phyloP scores from a whole-genome alignment of 2,329 filamentous ascomycete genomes.

The Fusarium humuli region DNA sequence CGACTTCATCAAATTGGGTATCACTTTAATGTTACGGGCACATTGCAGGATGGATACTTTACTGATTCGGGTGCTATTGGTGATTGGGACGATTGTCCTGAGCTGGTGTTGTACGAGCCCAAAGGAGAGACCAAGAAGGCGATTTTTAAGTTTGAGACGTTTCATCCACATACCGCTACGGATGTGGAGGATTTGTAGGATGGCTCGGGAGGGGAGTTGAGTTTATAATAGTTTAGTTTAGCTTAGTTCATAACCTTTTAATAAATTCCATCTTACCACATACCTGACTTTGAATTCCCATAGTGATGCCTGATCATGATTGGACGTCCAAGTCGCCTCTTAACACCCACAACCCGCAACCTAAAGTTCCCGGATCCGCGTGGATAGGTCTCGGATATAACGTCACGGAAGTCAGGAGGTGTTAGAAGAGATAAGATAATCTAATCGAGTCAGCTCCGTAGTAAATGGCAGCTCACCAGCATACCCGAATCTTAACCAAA shows the following conservation, averaged over 20 bases:
- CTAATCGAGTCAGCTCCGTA: background rate
- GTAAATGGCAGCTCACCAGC: background rate
- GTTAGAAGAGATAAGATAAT: background rate
- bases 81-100: background rate
- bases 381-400: background rate
- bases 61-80: constrained; percentile 5
- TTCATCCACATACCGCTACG: constrained; percentile 23
- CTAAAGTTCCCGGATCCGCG: background rate
- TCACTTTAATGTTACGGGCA: constrained; percentile 26
- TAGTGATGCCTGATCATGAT: background rate
- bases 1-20: constrained; percentile 15
- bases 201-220: no score
- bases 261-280: constrained; percentile 1
- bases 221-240: background rate
- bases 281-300: background rate
- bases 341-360: background rate
- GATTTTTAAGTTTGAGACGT: constrained; percentile 27
- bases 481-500: background rate
- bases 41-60: constrained; percentile 11
- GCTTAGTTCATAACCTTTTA: constrained; percentile 2
- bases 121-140: constrained; percentile 28
- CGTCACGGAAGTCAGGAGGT: background rate
- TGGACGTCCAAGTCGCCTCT: background rate
- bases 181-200: constrained; percentile 25
- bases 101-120: constrained; percentile 19